Evolutionary conservation across 2,329 filamentous ascomycete species (phyloP).

Genomic region (Myriangium duriaei): DNA sequence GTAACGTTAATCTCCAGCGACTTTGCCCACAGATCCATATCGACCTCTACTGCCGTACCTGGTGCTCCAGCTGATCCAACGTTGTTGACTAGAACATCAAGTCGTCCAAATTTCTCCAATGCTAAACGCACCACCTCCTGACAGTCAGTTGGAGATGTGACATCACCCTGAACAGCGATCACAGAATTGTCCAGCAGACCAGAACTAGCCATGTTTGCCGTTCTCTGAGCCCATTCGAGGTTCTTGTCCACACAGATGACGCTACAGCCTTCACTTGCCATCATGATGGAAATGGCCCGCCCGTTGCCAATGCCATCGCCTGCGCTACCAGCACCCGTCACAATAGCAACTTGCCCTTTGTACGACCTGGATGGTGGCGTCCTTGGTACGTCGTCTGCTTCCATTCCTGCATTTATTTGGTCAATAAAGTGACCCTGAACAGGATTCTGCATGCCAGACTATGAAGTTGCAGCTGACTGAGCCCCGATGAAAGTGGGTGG

Average conservation of each 20-base stretch:
- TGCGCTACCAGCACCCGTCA: slow-evolving; percentile 46
- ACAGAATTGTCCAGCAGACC: slow-evolving; percentile 29
- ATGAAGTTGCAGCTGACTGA: too few species aligned
- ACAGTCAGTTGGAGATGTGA: slow-evolving; percentile 44
- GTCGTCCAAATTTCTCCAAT: slow-evolving; percentile 37
- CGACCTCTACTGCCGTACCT: slow-evolving; percentile 49
- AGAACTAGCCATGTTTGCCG: slow-evolving; percentile 35
- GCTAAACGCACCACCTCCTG: slow-evolving; percentile 29
- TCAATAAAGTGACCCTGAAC: too few species aligned
- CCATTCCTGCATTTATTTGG: too few species aligned
- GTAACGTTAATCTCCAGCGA: slow-evolving; percentile 50
- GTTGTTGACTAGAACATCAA: slow-evolving; percentile 54
- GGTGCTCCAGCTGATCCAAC: slow-evolving; percentile 48
- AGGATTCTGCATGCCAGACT: too few species aligned
- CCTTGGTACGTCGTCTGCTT: not conserved
- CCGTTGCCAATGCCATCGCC: slow-evolving; percentile 50
- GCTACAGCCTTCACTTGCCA: slow-evolving; percentile 45
- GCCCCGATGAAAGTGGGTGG: too few species aligned
- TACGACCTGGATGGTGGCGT: slow-evolving; percentile 28
- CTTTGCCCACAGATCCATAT: slow-evolving; percentile 45
- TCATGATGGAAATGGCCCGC: slow-evolving; percentile 43
- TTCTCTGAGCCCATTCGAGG: slow-evolving; percentile 37
- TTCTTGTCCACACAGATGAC: slow-evolving; percentile 49
- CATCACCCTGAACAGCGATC: slow-evolving; percentile 38
- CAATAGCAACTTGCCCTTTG: slow-evolving; percentile 37